Percentiles rank a stretch among this genome's conserved stretches.
Conservation (phyloP, 176 grass and related monocot species). For the Zizania latifolia region DNA sequence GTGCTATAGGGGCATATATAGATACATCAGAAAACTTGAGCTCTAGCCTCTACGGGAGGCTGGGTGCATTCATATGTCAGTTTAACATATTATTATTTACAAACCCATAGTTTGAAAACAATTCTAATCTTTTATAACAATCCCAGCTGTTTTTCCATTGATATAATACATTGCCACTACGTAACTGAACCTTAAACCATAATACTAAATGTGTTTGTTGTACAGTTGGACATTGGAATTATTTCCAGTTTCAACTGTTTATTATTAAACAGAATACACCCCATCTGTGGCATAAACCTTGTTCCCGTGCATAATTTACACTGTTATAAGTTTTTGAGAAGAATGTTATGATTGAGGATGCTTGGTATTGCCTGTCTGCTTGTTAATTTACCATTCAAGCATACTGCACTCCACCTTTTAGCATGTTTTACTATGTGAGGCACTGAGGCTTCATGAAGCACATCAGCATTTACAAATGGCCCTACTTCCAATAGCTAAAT, state of each 20-base stretch:
- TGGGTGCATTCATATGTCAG: background rate
- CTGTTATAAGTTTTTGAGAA: background rate
- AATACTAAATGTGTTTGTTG: background rate
- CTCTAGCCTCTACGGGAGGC: background rate
- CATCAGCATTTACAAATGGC: background rate
- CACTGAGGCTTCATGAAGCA: constrained; percentile 11
- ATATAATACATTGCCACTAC: background rate
- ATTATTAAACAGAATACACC: background rate
- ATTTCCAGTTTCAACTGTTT: background rate
- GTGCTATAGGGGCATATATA: background rate
- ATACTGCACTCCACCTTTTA: background rate
- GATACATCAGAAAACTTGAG: background rate
- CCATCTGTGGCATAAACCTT: background rate
- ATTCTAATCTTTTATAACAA: background rate
- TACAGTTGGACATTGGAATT: background rate
- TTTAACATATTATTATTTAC: background rate
- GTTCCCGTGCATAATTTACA: background rate
- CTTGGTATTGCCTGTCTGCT: background rate
- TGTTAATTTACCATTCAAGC: background rate
- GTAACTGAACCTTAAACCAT: background rate
- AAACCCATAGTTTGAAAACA: background rate
- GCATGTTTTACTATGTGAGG: background rate
- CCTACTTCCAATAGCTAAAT: background rate
- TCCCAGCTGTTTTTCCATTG: background rate
- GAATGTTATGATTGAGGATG: background rate